Evolutionary conservation across 352 stramenopile genomes (phyloP).

Genomic region (Aphanomyces euteiches): DNA sequence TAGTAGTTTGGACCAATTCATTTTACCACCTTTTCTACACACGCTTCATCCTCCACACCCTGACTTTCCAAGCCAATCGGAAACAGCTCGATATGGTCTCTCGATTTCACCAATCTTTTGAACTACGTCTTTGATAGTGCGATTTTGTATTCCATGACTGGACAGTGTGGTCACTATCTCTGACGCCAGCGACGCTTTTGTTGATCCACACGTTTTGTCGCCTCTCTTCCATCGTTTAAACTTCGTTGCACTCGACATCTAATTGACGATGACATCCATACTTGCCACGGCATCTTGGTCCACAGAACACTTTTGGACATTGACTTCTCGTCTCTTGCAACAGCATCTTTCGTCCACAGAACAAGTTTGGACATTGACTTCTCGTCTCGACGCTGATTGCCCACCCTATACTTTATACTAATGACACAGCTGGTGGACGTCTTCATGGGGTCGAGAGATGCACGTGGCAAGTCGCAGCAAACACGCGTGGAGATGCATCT

Average conservation of each 20-base stretch:
- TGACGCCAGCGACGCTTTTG: background rate
- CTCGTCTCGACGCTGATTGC: background rate
- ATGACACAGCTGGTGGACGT: no score
- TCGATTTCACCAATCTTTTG: constrained; percentile 8
- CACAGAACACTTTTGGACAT: constrained; percentile 5
- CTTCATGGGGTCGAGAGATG: no score
- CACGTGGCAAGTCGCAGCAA: no score
- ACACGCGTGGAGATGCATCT: no score
- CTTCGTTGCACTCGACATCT: background rate
- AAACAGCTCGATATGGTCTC: background rate
- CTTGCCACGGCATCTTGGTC: background rate
- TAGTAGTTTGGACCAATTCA: constrained; percentile 31
- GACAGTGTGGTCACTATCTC: background rate
- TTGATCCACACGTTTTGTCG: background rate
- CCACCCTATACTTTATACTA: no score
- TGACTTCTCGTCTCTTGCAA: background rate
- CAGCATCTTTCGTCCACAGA: constrained; percentile 1
- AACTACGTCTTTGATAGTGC: constrained; percentile 3
- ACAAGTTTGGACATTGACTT: background rate
- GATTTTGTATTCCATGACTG: background rate
- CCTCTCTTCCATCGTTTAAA: background rate
- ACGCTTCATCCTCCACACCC: background rate
- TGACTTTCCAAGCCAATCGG: constrained; percentile 5
- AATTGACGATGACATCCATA: background rate
- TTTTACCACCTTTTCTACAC: background rate